Base-by-base conservation (phyloP, 148 eudicot genomes). In the Vaccinium macrocarpon region DNA sequence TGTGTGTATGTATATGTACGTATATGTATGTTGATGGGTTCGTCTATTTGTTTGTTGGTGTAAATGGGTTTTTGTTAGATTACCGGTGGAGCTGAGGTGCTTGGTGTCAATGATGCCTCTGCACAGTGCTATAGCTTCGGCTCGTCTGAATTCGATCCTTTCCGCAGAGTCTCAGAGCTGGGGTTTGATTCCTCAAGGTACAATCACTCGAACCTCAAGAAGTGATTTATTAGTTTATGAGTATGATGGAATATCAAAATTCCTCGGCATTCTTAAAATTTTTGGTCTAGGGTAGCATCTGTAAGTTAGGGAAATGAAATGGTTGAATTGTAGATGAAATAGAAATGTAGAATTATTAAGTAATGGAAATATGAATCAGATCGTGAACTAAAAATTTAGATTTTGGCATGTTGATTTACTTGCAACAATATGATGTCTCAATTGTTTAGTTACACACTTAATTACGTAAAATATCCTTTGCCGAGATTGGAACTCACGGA, bases 171-270 rank as follows among this genome's bases (percentile, higher is more conserved):
- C 91, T 11, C 88, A 84, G 52, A 82, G 78, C 81, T 89, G 91
- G 91, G 86, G 91, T 88, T 86, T 89, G 84, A 87, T 89, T 82
- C 91, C 91, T 87, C 90, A 87, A 87, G 91, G 91, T 89, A 70
- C 16, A 18, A 21, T 21, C 25, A 21, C 21, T n/a, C 12, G 0
- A 61, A 61, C 66, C 66, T 7, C 27, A 1, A 61, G 6, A 21
- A 21, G 11, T 21, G 8, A 21, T 61, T 2, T n/a, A 1, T 25
- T 59, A 11, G 64, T 59, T 19, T 21, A 7, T 21, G 7, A 23
- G 51, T 49, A 49, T 23, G 70, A 62, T 62, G 3, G 70, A 62
- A 23, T 62, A n/a, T 9, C 29, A n/a, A 8, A 62, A n/a, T 8
- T 62, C 29, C 70, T 62, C 27, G 27, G 13, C 9, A n/a, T 62